A percentile compares a stretch with the other conserved stretches of the same genome.
phyloP scores from a whole-genome alignment of 805 yeast species.

The Hanseniaspora taiwanica region DNA sequence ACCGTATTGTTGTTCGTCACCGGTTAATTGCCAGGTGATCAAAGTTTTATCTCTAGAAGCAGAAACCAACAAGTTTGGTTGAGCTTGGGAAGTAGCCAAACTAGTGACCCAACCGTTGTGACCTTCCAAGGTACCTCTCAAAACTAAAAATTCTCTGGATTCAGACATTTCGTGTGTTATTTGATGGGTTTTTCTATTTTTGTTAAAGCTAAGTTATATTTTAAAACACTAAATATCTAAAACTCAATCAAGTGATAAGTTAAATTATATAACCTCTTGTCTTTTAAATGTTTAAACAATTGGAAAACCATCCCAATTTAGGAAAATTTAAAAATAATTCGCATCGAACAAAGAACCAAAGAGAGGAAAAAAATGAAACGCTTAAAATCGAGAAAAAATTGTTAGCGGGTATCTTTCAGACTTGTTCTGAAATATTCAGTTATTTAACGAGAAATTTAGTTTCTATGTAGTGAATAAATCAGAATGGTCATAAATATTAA shows the following conservation, averaged over 20 bases:
- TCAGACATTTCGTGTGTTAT: slow-evolving; percentile 45
- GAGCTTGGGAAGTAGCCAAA: slow-evolving; percentile 93
- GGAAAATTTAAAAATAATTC: too few species aligned
- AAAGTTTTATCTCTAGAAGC: slow-evolving; percentile 98
- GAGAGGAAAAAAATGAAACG: not conserved
- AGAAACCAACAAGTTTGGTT: slow-evolving; percentile 96
- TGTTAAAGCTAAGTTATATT: too few species aligned
- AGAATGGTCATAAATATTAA: slow-evolving; percentile 2
- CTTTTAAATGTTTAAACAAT: too few species aligned
- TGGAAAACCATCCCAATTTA: too few species aligned
- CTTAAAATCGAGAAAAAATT: too few species aligned
- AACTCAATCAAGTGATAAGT: too few species aligned
- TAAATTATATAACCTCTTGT: too few species aligned
- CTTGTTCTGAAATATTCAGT: slow-evolving; percentile 17
- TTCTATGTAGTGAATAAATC: not conserved
- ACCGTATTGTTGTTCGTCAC: slow-evolving; percentile 96
- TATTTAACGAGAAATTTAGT: slow-evolving; percentile 8
- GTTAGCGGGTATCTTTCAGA: not conserved
- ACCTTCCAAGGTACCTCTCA: slow-evolving; percentile 99
- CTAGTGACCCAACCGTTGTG: slow-evolving; percentile 97
- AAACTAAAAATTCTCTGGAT: slow-evolving; percentile 87
- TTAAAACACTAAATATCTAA: too few species aligned
- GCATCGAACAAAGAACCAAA: not conserved
- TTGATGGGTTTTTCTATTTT: slow-evolving; percentile 6
- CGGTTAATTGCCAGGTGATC: slow-evolving; percentile 94